phyloP scores from a whole-genome alignment of 140 eudicot genomes.

The Anethum foeniculum region DNA sequence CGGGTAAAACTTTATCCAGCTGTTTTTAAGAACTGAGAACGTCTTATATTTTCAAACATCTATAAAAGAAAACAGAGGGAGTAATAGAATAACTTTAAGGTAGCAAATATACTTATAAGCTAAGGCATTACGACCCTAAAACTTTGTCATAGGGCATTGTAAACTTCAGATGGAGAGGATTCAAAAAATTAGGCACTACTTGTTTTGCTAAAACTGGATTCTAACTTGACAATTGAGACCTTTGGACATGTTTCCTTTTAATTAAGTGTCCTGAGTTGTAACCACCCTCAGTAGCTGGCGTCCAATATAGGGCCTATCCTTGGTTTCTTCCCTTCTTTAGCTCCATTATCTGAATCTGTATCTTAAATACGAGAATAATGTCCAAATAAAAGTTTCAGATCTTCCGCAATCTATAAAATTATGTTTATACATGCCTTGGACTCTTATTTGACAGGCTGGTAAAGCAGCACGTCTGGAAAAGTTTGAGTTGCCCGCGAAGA shows the following conservation, averaged over 20 bases:
- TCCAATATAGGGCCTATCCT: background rate
- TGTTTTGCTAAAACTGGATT: background rate
- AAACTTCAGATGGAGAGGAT: background rate
- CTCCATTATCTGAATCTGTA: background rate
- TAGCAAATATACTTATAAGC: background rate
- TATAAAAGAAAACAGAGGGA: no score
- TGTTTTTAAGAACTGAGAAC: no score
- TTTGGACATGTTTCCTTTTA: background rate
- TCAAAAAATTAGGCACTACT: background rate
- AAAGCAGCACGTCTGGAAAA: slow-evolving; percentile 63
- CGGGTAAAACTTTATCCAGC: no score
- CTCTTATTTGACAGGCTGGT: slow-evolving; percentile 45
- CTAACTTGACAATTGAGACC: background rate
- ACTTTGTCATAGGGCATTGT: background rate
- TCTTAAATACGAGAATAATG: background rate
- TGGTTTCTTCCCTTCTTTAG: background rate
- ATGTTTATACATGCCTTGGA: background rate
- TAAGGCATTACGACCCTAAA: background rate
- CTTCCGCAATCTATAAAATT: background rate
- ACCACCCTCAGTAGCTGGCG: background rate
- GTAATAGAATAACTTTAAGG: background rate
- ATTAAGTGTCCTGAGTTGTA: background rate
- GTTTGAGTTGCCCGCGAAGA: slow-evolving; percentile 84
- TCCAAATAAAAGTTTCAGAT: background rate
- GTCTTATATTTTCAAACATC: no score